These are phyloP conservation scores for Arabidopsis arenosa DNA, from an alignment of 345 rosid genomes.

Conservation along the genomic window DNA sequence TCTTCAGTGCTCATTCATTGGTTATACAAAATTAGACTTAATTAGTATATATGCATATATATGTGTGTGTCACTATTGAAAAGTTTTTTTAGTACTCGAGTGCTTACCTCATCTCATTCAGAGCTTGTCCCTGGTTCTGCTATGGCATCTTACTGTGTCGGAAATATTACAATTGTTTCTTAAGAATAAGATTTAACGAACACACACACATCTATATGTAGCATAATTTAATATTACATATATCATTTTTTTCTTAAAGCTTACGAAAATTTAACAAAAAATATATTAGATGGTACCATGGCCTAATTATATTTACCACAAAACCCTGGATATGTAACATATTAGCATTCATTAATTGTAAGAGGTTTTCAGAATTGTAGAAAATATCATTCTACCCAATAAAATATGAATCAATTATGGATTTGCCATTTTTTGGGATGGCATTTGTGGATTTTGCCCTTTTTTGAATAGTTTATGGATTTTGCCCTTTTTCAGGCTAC, in stretches of 20 bases:
- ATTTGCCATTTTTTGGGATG: no score
- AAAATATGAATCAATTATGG: no score
- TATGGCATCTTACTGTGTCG: slow-evolving; percentile 45
- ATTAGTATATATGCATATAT: not conserved
- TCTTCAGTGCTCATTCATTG: not conserved
- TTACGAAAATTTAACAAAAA: not conserved
- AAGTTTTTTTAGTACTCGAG: slow-evolving; percentile 44
- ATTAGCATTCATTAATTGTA: not conserved
- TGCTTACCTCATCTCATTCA: slow-evolving; percentile 59
- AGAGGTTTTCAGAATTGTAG: not conserved
- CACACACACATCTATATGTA: not conserved
- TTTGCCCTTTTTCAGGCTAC: no score
- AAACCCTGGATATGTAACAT: not conserved
- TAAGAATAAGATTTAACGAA: not conserved
- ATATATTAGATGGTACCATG: not conserved
- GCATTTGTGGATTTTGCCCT: no score
- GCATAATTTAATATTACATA: not conserved
- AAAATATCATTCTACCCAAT: not conserved
- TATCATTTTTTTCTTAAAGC: not conserved
- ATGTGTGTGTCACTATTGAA: slow-evolving; percentile 20
- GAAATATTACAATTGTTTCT: slow-evolving; percentile 46
- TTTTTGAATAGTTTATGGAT: no score
- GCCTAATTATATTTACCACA: not conserved
- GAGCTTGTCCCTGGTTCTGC: slow-evolving; percentile 55
- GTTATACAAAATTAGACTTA: slow-evolving; percentile 17